Base-by-base conservation (phyloP, 495 filamentous ascomycete species). In the Penicillium paradoxum region DNA sequence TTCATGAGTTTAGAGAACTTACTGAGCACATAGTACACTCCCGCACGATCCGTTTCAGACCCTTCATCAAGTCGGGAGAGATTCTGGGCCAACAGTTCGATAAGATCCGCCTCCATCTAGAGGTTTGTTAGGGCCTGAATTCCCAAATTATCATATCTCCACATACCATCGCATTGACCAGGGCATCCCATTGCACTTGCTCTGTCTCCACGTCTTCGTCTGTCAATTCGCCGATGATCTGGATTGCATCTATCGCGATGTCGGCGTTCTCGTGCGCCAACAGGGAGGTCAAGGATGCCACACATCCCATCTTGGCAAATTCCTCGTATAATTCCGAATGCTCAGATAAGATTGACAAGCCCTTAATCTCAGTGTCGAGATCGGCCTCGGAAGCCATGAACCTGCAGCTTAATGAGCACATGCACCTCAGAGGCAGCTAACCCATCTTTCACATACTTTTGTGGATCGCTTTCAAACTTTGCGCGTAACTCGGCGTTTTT, bases 241-340 rank as follows among this genome's bases (percentile, higher is more conserved):
- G 90, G 5, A 97, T 83, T 0, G 85, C 87, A 60, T 86, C 89
- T 55, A 97, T 96, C 6, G 93, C 91, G 56, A 99, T 95, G 68
- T 99, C 93, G 2, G 91, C 89, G 69, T 99, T 99, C 60, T 99
- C 93, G 64, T 97, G 93, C 6, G 92, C 85, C 22, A 99, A 71
- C 44, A 99, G 67, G 1, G 83, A 79, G 1, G 96, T 88, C 49
- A 99, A 70, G 15, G 85, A 88, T 0, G 69, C 83, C 0, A 85
- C 84, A 53, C 85, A 87, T 24, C 90, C 93, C 47, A 95, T 66
- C 46, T 84, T 85, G 13, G 84, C 81, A 60, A 99, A 95, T 55
- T 95, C 88, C 22, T 72, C 75, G 65, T 93, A 97, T 13, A 97
- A 76, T 36, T 88, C 86, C 7, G 92, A 77, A 64, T 97, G 89